Evolutionary conservation across 2,329 filamentous ascomycete genomes (phyloP), one percentile per base, ranked within the genome.

Genomic region (Sarocladium strictum): DNA sequence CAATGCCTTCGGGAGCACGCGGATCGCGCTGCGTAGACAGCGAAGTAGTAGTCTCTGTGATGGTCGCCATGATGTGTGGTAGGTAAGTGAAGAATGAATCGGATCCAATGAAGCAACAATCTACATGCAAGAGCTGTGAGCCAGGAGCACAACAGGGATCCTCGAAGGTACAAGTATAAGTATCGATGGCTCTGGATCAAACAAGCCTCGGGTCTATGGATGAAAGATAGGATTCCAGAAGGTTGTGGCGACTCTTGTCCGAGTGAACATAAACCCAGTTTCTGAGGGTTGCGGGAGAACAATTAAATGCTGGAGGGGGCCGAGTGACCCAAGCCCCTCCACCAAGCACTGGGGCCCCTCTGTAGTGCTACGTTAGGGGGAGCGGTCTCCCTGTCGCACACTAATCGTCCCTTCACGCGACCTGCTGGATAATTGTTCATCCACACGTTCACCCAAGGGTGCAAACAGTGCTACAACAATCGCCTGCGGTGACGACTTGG

Each of bases 1-100:
- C 59, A 29, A 58, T 58, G 27, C 65, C 59, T 33, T 14, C 21
- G n/a, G 47, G 47, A 10, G 47, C 47, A 12, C 47, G 47, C 10
- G 47, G 27, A 17, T 51, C 47, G 19, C 12, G 12, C 17, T 33
- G 47, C 47, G 24, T 10, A n/a, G n/a, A n/a, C n/a, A n/a, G n/a
- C n/a, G n/a, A n/a, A n/a, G n/a, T n/a, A n/a, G n/a, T n/a, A 10
- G 27, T 51, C 37, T 51, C n/a, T 51, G 47, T 33, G 27, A 27
- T 51, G 17, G 47, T 51, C 23, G 53, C 24, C 14, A 23, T 47
- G 7, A 24, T 27, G 21, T 5, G 19, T n/a, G 3, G 27, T n/a
- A 33, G n/a, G n/a, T n/a, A n/a, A n/a, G 49, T 35, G 45, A 33
- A 10, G 29, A n/a, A 15, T 10, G 35, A 38, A 32, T 7, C 29